These are phyloP conservation scores for Albugo laibachii DNA, from an alignment of 352 stramenopile genomes.

Conservation along the genomic window DNA sequence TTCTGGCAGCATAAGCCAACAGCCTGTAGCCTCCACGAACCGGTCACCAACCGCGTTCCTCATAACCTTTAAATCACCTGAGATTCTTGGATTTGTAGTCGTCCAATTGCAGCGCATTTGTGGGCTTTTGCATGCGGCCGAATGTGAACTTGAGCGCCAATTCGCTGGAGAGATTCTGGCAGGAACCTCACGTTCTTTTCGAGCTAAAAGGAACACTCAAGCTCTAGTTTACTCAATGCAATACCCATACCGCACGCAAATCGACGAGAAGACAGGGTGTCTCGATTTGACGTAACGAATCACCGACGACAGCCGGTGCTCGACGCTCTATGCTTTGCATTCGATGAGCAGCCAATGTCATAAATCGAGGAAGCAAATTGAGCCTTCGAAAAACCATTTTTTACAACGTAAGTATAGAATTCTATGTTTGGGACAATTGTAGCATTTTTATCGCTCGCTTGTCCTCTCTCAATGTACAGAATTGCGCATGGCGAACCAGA, in stretches of 20 bases:
- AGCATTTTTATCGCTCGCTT: no score
- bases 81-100: slow-evolving; percentile 23
- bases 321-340: no score
- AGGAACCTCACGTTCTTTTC: slow-evolving; percentile 27
- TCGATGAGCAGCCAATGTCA: no score
- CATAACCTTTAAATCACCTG: slow-evolving; percentile 5
- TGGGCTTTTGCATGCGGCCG: slow-evolving; percentile 56
- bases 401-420: no score
- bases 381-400: no score
- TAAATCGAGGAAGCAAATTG: no score
- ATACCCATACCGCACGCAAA: slow-evolving; percentile 18
- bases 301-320: slow-evolving; percentile 6
- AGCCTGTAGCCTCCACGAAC: slow-evolving; percentile 3
- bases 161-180: slow-evolving; percentile 13
- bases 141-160: slow-evolving; percentile 16
- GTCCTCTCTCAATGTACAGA: no score
- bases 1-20: slow-evolving; percentile 49
- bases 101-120: slow-evolving; percentile 31
- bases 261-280: slow-evolving; percentile 50
- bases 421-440: no score
- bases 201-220: slow-evolving; percentile 12
- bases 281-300: slow-evolving; percentile 21
- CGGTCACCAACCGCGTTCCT: background rate
- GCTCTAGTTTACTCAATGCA: background rate
- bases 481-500: no score